A percentile compares a stretch with the other conserved stretches of the same genome.
Conservation (phyloP, 306 rosid genomes). For the Cicer cuneatum region DNA sequence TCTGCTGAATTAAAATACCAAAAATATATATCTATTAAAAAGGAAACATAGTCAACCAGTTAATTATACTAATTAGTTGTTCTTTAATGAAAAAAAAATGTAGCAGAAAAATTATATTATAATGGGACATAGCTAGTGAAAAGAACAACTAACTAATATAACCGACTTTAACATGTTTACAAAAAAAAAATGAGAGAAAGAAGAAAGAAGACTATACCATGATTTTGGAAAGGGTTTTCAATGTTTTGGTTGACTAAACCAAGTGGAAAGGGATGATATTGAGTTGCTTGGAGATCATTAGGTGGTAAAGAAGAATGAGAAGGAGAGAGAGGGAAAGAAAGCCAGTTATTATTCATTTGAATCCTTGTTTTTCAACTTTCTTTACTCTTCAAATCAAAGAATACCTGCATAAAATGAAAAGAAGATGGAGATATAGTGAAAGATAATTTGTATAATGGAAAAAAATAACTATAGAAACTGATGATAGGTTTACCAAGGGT, state of each 20-base stretch:
- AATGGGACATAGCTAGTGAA: no score
- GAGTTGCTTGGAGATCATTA: constrained; percentile 70
- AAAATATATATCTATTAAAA: background rate
- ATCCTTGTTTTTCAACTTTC: constrained; percentile 40
- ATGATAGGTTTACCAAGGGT: constrained; percentile 33
- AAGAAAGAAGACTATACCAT: constrained; percentile 43
- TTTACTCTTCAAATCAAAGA: constrained; percentile 42
- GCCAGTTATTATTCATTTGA: constrained; percentile 98
- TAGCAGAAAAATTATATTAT: no score
- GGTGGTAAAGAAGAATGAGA: constrained; percentile 76
- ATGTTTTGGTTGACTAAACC: constrained; percentile 75
- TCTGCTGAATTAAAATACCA: constrained; percentile 50
- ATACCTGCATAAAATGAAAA: constrained; percentile 51
- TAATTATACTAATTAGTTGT: no score
- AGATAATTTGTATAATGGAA: background rate
- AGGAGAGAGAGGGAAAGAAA: constrained; percentile 92
- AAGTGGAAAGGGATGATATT: constrained; percentile 83
- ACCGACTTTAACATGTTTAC: no score
- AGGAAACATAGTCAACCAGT: background rate
- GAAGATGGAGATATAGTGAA: background rate
- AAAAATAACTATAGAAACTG: background rate
- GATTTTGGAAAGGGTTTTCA: constrained; percentile 85
- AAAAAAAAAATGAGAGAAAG: no score
- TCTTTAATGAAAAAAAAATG: no score
- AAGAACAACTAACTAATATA: no score